These are phyloP conservation scores for Lipomyces sp. DNA, from an alignment of 805 yeast species.

Conservation along the genomic window DNA sequence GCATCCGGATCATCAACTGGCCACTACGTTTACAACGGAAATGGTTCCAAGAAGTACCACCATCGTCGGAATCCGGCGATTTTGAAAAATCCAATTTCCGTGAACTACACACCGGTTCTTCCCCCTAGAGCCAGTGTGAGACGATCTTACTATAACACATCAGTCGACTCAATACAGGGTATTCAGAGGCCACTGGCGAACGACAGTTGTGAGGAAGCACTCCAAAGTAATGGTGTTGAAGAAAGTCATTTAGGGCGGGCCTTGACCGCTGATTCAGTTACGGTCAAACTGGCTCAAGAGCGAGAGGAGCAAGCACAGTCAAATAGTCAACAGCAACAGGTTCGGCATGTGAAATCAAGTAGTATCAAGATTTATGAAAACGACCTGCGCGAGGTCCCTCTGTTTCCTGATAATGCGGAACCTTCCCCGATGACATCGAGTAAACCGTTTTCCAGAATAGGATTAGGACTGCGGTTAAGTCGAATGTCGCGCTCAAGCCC, in stretches of 20 bases:
- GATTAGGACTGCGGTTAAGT: not conserved
- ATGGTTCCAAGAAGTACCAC: not conserved
- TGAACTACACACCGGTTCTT: slow-evolving; percentile 4
- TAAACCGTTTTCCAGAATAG: not conserved
- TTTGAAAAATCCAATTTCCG: slow-evolving; percentile 4
- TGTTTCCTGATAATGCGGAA: not conserved
- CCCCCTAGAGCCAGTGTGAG: slow-evolving; percentile 8
- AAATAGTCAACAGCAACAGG: not conserved
- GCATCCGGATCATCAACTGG: slow-evolving; percentile 8
- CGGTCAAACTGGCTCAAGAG: not conserved
- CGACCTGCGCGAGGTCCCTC: not conserved
- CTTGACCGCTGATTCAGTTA: not conserved
- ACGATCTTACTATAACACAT: not conserved
- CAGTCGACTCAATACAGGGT: not conserved
- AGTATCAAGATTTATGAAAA: not conserved
- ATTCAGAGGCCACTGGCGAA: not conserved
- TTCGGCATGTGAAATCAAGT: slow-evolving; percentile 2
- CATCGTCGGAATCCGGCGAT: slow-evolving; percentile 4
- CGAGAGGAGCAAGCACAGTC: slow-evolving; percentile 2
- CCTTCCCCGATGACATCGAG: not conserved
- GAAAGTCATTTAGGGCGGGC: not conserved
- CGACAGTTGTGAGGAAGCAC: not conserved
- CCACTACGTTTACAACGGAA: slow-evolving; percentile 3
- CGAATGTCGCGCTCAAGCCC: slow-evolving; percentile 28
- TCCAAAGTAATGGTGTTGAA: not conserved